Percentiles rank a stretch among this genome's conserved stretches.
Conservation (phyloP, 225 moss, liverwort and hornwort species). For the Pseudisothecium myosuroides region DNA sequence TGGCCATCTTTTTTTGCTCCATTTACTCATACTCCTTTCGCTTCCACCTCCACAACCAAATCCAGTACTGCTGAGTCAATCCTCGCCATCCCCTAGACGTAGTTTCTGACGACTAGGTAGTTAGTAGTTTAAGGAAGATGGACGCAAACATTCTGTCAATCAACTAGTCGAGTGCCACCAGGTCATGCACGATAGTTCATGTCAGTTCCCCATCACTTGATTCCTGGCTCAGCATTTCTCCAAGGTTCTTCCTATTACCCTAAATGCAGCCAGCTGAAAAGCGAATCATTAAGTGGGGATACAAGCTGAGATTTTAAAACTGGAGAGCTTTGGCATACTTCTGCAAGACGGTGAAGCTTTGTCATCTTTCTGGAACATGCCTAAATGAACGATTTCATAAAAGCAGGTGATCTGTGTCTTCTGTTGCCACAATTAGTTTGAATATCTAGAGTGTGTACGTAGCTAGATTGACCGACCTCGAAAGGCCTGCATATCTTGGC, state of each 20-base stretch:
- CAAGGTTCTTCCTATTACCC: background rate
- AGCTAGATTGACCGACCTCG: background rate
- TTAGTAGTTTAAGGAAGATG: background rate
- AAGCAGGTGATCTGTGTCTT: background rate
- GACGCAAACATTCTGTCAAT: background rate
- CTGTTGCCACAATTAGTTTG: background rate
- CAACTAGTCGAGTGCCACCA: background rate
- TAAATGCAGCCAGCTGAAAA: background rate
- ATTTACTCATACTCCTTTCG: conserved; percentile 47
- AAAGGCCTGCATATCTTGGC: background rate
- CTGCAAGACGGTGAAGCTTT: background rate
- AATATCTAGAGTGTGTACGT: background rate
- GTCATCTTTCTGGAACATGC: background rate
- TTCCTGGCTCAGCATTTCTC: background rate
- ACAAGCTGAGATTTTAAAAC: background rate
- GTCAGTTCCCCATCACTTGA: background rate
- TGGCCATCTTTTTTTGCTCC: conserved; percentile 57
- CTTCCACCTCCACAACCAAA: conserved; percentile 33
- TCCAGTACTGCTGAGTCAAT: background rate
- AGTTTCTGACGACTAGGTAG: background rate
- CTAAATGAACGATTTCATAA: background rate
- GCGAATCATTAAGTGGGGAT: background rate
- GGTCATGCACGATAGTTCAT: background rate
- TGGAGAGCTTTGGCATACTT: background rate
- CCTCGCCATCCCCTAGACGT: background rate